These are phyloP conservation scores for Talaromyces sp. DNA, from an alignment of 2,329 filamentous ascomycete species.

Conservation along the genomic window DNA sequence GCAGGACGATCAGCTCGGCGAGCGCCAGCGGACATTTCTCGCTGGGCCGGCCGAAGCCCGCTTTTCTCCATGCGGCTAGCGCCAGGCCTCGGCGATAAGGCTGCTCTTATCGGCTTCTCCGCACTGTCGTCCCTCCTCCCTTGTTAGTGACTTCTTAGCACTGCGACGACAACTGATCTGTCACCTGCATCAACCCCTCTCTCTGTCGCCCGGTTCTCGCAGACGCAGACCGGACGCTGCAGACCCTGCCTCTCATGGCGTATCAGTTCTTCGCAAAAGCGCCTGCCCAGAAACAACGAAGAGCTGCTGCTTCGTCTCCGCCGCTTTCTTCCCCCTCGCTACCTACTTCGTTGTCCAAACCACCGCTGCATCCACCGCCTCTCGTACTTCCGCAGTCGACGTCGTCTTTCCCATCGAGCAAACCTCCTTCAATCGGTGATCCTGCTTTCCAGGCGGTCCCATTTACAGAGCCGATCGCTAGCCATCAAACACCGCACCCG, in stretches of 20 bases:
- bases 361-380: slow-evolving; percentile 28
- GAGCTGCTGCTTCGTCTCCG: slow-evolving; percentile 19
- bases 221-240: background rate
- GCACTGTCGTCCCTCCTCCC: background rate
- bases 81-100: background rate
- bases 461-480: slow-evolving; percentile 23
- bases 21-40: background rate
- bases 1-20: background rate
- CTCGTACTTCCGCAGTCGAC: slow-evolving; percentile 22
- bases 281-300: slow-evolving; percentile 23
- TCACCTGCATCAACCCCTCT: background rate
- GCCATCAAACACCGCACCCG: slow-evolving; percentile 33
- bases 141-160: no score
- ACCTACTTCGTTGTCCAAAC: slow-evolving; percentile 8
- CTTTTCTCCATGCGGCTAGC: background rate
- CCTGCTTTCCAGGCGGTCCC: slow-evolving; percentile 23
- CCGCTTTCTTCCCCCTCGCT: slow-evolving; percentile 17
- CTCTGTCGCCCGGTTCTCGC: background rate
- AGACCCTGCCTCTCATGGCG: slow-evolving; percentile 22
- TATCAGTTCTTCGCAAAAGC: slow-evolving; percentile 34
- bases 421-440: slow-evolving; percentile 20
- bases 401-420: slow-evolving; percentile 13
- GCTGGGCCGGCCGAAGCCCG: background rate
- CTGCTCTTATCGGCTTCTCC: background rate
- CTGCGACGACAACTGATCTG: background rate